Evolutionary conservation across 129 eudicot species (phyloP), one percentile per base, ranked within the genome.

Genomic region (Flaveria trinervia): DNA sequence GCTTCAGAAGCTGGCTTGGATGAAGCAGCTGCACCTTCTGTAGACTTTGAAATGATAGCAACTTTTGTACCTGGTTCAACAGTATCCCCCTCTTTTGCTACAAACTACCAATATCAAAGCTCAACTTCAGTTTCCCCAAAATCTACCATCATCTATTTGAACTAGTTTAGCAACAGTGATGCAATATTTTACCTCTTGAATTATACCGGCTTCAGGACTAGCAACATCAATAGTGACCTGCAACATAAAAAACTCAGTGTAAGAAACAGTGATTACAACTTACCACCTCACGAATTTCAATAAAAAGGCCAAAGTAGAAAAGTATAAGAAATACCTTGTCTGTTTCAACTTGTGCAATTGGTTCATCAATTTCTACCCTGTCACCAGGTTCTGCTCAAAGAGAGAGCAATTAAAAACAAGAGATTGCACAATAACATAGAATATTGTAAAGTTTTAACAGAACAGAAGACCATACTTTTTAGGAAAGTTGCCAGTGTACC

Each of bases 341-440:
- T 60, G 98, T 93, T 84, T 93, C 98, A 80, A 93, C 79, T 83
- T 93, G 98, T 56, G 98, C 98, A 80, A 93, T 93, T 71, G 98
- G 86, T 90, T 93, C 98, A 73, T 93, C 98, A 79, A 86, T 83
- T 74, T 78, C 97, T 54, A 93, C 98, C 80, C 89, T 90, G 71
- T 93, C 98, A 70, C 98, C 98, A 72, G 98, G 98, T 52, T 89
- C 98, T 93, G 91, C 79, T 46, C 81, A 65, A 80, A 74, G 16
- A 51, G 41, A 55, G 65, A 50, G 16, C 8, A 26, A 56, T 48
- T 57, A 82, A 17, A 65, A 60, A 65, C 65, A 77, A 13, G 28
- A 54, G 41, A 57, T 72, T 49, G 23, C 20, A 80, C 14, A 50
- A 71, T 50, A 17, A 36, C 16, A 74, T 15, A 39, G 33, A 16